Evolutionary conservation across 495 filamentous ascomycete species (phyloP).

Genomic region (Hypomontagnella monticulosa): DNA sequence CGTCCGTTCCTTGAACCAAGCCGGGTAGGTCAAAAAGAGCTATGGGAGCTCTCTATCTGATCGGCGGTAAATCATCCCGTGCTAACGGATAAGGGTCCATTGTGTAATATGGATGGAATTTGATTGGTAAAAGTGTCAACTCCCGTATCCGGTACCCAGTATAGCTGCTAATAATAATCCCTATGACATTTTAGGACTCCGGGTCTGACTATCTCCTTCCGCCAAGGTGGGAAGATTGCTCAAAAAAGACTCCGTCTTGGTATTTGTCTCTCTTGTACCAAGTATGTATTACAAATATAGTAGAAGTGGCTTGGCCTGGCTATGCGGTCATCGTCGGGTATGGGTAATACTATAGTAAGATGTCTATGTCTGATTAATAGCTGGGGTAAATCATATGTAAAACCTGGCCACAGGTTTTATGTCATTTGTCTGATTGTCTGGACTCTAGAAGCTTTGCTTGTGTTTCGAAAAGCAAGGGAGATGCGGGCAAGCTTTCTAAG

Average conservation of each 20-base stretch:
- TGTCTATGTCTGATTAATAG: constrained; percentile 2
- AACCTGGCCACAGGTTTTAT: not conserved
- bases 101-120: constrained; percentile 1
- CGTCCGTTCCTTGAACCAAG: constrained; percentile 1
- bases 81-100: constrained; percentile 35
- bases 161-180: constrained; percentile 25
- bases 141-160: constrained; percentile 18
- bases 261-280: constrained; percentile 24
- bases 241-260: constrained; percentile 29
- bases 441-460: constrained; percentile 23
- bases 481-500: constrained; percentile 9
- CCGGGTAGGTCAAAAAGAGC: not conserved
- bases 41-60: constrained; percentile 26
- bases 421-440: constrained; percentile 9
- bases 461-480: constrained; percentile 36
- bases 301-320: constrained; percentile 1
- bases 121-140: constrained; percentile 22
- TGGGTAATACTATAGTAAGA: not conserved
- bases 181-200: constrained; percentile 28
- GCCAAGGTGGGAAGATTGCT: constrained; percentile 4
- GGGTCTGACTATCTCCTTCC: not conserved
- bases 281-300: constrained; percentile 3
- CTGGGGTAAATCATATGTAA: constrained; percentile 1
- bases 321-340: constrained; percentile 28
- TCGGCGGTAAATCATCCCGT: constrained; percentile 27